Base-by-base conservation (phyloP, 2,329 filamentous ascomycete species). In the Neofusicoccum umdonicola region DNA sequence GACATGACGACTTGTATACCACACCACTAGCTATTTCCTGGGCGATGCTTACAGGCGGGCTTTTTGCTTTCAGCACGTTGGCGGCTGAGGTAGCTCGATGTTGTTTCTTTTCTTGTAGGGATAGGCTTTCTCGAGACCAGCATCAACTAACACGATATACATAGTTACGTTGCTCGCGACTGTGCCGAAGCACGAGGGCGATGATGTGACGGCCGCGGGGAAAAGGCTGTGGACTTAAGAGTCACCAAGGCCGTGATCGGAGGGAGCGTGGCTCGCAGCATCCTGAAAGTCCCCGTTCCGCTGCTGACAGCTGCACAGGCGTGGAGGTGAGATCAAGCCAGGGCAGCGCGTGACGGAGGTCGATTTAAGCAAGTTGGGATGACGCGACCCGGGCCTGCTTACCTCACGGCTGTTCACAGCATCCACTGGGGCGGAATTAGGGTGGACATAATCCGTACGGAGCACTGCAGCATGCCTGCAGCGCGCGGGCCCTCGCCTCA, bases 1-100 rank as follows among this genome's bases (percentile, higher is more conserved):
- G 58, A 62, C 34, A 31, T 45, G 42, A 62, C 37, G 58, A 51
- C 47, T 62, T 62, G 45, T 60, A 60, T 60, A 60, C 56, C 31
- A 60, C 42, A 47, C 17, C 13, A 37, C 17, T 60, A 60, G 27
- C 27, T 39, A 44, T 27, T 48, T 45, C 39, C 50, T 52, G 34
- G 34, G 34, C 50, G 50, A 52, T n/a, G 31, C 34, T 17, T 4
- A 17, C 54, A 41, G 35, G 51, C n/a, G 19, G 51, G 35, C 15
- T 31, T 56, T 42, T 11, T 42, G 15, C 13, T 9, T 17, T 6
- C 13, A 31, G 27, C 27, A 31, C 27, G 47, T 6, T 15, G 22
- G 27, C 17, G 31, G 50, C 31, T 37, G 50, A 37, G n/a, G 15
- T 5, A 17, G 37, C 22, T 57, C 52, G 17, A 19, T 41, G 3